Base-by-base conservation (phyloP, 805 yeast genomes). In the Saccharomycopsis fodiens region DNA sequence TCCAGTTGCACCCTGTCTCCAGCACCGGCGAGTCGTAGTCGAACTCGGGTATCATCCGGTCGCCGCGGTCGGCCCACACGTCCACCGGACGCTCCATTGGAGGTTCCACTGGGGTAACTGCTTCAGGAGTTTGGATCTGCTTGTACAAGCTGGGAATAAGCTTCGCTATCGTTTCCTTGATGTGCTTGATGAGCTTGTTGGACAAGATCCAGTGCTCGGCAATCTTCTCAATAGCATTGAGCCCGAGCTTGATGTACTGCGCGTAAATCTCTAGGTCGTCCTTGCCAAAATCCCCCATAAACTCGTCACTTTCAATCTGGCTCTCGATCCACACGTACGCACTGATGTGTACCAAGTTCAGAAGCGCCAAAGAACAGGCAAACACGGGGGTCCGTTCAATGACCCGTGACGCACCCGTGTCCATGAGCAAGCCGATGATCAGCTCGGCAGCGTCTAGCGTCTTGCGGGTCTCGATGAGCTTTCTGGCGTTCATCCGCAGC, bases 1-100 rank as follows among this genome's bases (percentile, higher is more conserved):
- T 72, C 78, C 79, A 74, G 52, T 74, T 76, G 61, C 79, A 74
- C 0, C 79, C 79, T 2, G 78, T 73, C 37, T 73, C 78, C 4
- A 72, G 59, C n/a, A 48, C 46, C 15, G 60, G 60, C 1, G 49
- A 40, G 17, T 25, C 35, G 25, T 21, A 17, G n/a, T 8, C 39
- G 6, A 15, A 13, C 39, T 15, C 22, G 7, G 19, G 19, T 4
- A 15, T n/a, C 6, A 36, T 17, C 39, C 20, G 13, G 8, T 16
- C 23, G 8, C 12, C n/a, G 8, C 36, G 5, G 20, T 34, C 20
- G 16, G n/a, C 5, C 36, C 20, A 10, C 10, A 10, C 10, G 10
- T 10, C 29, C 6, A 7, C 29, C 6, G 29, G 29, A 6, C 29
- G 10, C 10, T 10, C 10, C 29, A 25, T 25, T 25, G 29, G 29